These are phyloP conservation scores for Lachnellula suecica DNA, from an alignment of 2,329 filamentous ascomycete species.

Conservation along the genomic window DNA sequence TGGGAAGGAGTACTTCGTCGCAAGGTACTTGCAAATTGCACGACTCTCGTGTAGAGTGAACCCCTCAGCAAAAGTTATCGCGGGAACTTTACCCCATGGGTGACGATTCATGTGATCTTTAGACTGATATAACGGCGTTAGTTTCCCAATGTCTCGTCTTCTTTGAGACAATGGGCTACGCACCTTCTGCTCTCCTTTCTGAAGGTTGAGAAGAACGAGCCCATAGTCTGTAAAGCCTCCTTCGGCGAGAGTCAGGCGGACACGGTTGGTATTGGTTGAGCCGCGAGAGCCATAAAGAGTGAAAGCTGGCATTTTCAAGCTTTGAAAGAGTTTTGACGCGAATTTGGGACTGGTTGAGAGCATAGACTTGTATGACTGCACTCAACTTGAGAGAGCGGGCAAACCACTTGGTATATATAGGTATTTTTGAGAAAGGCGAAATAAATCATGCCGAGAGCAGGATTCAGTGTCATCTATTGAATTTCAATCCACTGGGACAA, in stretches of 20 bases:
- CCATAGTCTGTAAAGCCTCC: slow-evolving; percentile 44
- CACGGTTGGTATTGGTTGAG: slow-evolving; percentile 43
- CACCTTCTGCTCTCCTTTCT: slow-evolving; percentile 43
- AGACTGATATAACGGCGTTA: slow-evolving; percentile 34
- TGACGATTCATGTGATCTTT: slow-evolving; percentile 38
- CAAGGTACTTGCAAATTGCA: slow-evolving; percentile 46
- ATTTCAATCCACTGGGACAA: slow-evolving; percentile 14
- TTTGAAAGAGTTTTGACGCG: slow-evolving; percentile 30
- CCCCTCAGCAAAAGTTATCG: slow-evolving; percentile 38
- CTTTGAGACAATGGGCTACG: slow-evolving; percentile 17
- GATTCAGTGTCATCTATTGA: slow-evolving; percentile 15
- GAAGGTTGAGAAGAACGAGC: slow-evolving; percentile 37
- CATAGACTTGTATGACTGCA: slow-evolving; percentile 22
- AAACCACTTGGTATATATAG: slow-evolving; percentile 7
- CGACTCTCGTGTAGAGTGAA: slow-evolving; percentile 48
- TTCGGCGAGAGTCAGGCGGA: slow-evolving; percentile 43
- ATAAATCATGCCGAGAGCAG: slow-evolving; percentile 18
- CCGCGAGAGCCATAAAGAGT: slow-evolving; percentile 41
- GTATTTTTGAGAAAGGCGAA: slow-evolving; percentile 14
- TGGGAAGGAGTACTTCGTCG: slow-evolving; percentile 44
- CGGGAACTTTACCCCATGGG: slow-evolving; percentile 43
- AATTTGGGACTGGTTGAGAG: slow-evolving; percentile 27
- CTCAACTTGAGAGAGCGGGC: slow-evolving; percentile 17
- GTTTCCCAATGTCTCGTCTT: slow-evolving; percentile 4
- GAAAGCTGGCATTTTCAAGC: slow-evolving; percentile 41